Evolutionary conservation across 352 stramenopile species (phyloP).

Genomic region (Pythium brassicae): DNA sequence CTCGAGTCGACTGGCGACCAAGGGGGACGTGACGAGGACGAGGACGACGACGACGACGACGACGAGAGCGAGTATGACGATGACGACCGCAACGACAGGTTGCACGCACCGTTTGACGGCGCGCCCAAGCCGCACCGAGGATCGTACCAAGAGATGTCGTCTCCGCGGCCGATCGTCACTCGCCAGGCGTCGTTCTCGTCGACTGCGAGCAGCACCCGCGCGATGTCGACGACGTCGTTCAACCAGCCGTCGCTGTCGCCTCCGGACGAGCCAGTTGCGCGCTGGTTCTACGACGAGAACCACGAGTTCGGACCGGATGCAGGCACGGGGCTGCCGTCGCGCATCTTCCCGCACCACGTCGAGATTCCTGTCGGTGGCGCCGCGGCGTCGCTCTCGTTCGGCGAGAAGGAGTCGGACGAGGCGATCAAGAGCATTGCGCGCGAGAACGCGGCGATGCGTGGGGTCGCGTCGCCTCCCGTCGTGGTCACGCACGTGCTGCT

Average conservation of each 20-base stretch:
- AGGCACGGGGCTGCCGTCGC: constrained; percentile 49
- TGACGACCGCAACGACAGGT: constrained; percentile 15
- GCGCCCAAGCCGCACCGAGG: constrained; percentile 8
- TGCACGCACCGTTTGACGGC: background rate
- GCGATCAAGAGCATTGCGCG: constrained; percentile 67
- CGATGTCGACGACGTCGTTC: constrained; percentile 37
- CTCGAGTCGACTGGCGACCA: constrained; percentile 43
- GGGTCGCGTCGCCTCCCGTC: constrained; percentile 41
- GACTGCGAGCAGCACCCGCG: constrained; percentile 36
- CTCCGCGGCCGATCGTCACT: constrained; percentile 39
- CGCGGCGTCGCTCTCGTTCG: constrained; percentile 81
- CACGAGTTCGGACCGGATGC: constrained; percentile 19
- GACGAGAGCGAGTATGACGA: constrained; percentile 37
- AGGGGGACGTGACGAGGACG: constrained; percentile 24
- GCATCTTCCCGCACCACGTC: constrained; percentile 84
- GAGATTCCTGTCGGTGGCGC: constrained; percentile 83
- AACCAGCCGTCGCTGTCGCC: constrained; percentile 42
- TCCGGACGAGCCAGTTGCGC: constrained; percentile 65
- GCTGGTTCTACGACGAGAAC: constrained; percentile 78
- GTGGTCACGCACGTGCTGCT: constrained; percentile 79
- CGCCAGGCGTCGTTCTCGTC: constrained; percentile 57
- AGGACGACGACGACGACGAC: constrained; percentile 33
- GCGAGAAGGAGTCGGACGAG: constrained; percentile 75
- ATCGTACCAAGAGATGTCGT: constrained; percentile 30
- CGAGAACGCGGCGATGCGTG: constrained; percentile 50